phyloP scores from a whole-genome alignment of 1,284 basidiomycete genomes.

The Lentinula novae-zelandiae region DNA sequence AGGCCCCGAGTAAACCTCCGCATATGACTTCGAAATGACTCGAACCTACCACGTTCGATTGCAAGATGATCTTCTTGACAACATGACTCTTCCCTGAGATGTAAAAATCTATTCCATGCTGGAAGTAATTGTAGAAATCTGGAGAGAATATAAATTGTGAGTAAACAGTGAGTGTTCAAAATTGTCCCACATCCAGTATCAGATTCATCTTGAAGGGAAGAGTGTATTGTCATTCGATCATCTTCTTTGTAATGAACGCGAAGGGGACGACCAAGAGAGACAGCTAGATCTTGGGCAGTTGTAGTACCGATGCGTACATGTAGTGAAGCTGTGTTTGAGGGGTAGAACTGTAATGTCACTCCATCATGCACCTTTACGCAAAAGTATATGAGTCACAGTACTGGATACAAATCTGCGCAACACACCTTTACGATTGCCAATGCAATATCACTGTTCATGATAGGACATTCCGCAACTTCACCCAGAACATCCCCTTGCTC shows the following conservation, averaged over 20 bases:
- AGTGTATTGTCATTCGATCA: constrained; percentile 79
- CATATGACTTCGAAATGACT: not conserved
- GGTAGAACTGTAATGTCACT: constrained; percentile 64
- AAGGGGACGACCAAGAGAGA: constrained; percentile 78
- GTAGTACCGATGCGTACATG: constrained; percentile 73
- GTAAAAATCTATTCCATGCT: constrained; percentile 83
- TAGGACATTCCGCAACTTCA: constrained; percentile 57
- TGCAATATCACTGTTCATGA: constrained; percentile 70
- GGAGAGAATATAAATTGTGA: constrained; percentile 5
- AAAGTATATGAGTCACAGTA: constrained; percentile 3
- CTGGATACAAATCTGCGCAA: constrained; percentile 8
- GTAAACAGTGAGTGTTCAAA: not conserved
- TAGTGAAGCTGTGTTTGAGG: constrained; percentile 46
- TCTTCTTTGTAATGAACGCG: constrained; percentile 84
- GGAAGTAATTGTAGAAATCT: constrained; percentile 94
- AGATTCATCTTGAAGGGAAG: constrained; percentile 34
- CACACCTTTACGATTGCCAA: constrained; percentile 63
- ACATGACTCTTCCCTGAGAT: constrained; percentile 66
- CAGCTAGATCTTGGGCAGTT: constrained; percentile 75
- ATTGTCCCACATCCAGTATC: constrained; percentile 42
- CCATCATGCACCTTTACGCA: constrained; percentile 65
- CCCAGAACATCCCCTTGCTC: constrained; percentile 61
- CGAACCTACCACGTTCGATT: constrained; percentile 76
- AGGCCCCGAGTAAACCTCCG: not conserved
- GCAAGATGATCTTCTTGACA: constrained; percentile 82